phyloP scores from a whole-genome alignment of 2,329 filamentous ascomycete species.

The Claviceps cyperi region DNA sequence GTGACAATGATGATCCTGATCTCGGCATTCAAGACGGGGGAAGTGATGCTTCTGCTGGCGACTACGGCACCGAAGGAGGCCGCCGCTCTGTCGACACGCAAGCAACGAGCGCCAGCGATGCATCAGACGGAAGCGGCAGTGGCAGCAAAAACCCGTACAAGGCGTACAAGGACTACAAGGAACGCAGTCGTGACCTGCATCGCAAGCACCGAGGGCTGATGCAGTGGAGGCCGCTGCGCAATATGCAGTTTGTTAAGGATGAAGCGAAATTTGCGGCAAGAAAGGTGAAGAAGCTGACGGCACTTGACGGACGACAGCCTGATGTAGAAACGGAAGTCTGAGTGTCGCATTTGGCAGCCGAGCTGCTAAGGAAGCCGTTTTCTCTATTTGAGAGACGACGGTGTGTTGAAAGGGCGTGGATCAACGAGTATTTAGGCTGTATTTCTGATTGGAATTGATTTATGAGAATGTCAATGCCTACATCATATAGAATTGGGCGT shows the following conservation, averaged over 20 bases:
- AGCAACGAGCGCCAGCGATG: constrained; percentile 17
- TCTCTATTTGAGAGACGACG: neutral
- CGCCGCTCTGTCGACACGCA: constrained; percentile 27
- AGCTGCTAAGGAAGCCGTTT: neutral
- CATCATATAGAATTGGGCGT: too few species aligned
- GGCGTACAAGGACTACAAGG: constrained; percentile 48
- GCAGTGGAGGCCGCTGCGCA: constrained; percentile 88
- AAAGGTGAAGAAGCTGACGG: constrained; percentile 63
- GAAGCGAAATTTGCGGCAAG: constrained; percentile 67
- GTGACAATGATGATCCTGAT: constrained; percentile 27
- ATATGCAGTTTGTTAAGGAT: constrained; percentile 74
- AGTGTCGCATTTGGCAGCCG: neutral
- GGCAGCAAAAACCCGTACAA: constrained; percentile 38
- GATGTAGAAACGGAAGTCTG: constrained; percentile 69
- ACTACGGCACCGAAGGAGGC: constrained; percentile 13
- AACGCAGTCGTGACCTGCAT: constrained; percentile 59
- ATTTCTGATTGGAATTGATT: too few species aligned
- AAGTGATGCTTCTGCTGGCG: constrained; percentile 13
- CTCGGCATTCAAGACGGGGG: constrained; percentile 46
- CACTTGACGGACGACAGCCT: constrained; percentile 67
- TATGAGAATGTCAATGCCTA: too few species aligned
- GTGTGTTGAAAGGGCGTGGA: too few species aligned
- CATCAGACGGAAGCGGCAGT: constrained; percentile 20
- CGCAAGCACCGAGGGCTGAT: constrained; percentile 80
- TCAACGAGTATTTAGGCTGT: too few species aligned